Evolutionary conservation across 2,329 filamentous ascomycete genomes (phyloP).

Genomic region (Ceratocystis lukuohia): DNA sequence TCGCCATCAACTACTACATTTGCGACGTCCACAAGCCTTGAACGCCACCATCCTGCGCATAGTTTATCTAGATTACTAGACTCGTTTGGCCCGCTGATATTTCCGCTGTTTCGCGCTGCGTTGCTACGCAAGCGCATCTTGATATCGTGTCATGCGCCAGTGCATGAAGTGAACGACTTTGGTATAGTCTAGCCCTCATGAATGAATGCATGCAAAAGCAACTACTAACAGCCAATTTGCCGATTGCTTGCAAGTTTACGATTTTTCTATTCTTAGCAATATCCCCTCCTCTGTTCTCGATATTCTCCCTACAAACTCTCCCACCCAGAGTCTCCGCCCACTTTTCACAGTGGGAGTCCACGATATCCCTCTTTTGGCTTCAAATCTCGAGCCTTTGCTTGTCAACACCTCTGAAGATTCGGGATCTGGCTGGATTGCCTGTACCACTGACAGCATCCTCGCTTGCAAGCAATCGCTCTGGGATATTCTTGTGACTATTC

Average conservation of each 20-base stretch:
- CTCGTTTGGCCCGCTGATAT: conserved; percentile 79
- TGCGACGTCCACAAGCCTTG: conserved; percentile 18
- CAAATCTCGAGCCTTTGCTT: conserved; percentile 34
- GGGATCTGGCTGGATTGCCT: conserved; percentile 66
- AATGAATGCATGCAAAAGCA: neutral
- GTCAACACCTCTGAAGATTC: conserved; percentile 26
- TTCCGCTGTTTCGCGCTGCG: conserved; percentile 78
- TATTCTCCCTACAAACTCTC: conserved; percentile 48
- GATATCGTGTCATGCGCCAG: conserved; percentile 72
- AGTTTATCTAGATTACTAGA: conserved; percentile 66
- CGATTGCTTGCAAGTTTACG: conserved; percentile 52
- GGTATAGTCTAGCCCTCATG: conserved; percentile 39
- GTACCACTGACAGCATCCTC: conserved; percentile 88
- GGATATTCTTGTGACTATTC: conserved; percentile 78
- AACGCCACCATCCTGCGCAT: conserved; percentile 64
- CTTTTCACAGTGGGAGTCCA: conserved; percentile 91
- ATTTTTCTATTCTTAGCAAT: conserved; percentile 83
- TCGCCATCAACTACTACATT: neutral
- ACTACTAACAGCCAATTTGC: neutral
- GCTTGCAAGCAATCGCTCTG: conserved; percentile 75
- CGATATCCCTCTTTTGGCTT: conserved; percentile 67
- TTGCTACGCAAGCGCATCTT: conserved; percentile 77
- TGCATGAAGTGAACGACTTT: conserved; percentile 77
- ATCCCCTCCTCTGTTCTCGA: conserved; percentile 64
- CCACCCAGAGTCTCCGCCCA: conserved; percentile 56